Percentiles rank a stretch among this genome's conserved stretches.
Evolutionary conservation across 2,329 filamentous ascomycete genomes (phyloP).

Genomic region (Lizonia empirigonia): DNA sequence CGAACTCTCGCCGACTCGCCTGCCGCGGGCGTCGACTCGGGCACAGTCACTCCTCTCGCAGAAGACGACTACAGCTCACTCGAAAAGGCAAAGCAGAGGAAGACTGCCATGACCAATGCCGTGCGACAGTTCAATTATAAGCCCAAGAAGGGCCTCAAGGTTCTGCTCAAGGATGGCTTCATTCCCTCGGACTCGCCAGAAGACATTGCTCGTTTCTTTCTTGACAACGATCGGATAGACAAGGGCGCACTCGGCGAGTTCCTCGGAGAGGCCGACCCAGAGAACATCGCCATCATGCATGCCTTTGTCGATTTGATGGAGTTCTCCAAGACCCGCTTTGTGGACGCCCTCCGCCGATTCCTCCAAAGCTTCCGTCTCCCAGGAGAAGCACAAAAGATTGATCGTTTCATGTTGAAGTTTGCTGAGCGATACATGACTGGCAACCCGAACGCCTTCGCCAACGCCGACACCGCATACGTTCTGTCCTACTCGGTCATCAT

Average conservation of each 20-base stretch:
- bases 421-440: constrained; percentile 93
- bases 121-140: constrained; percentile 97
- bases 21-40: constrained; percentile 58
- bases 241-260: constrained; percentile 94
- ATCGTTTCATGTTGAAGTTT: constrained; percentile 99
- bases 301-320: constrained; percentile 96
- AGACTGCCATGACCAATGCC: constrained; percentile 88
- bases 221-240: constrained; percentile 81
- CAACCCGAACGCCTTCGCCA: constrained; percentile 96
- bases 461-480: constrained; percentile 96
- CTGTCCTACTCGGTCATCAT: constrained; percentile 95
- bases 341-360: constrained; percentile 88
- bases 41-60: constrained; percentile 50
- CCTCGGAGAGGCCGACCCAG: constrained; percentile 87
- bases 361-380: constrained; percentile 93
- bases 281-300: constrained; percentile 98
- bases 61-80: constrained; percentile 93
- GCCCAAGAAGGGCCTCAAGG: constrained; percentile 89
- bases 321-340: constrained; percentile 87
- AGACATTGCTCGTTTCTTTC: constrained; percentile 83
- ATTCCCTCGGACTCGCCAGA: constrained; percentile 77
- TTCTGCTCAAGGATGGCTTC: constrained; percentile 82
- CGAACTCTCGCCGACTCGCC: constrained; percentile 66
- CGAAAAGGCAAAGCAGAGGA: constrained; percentile 92
- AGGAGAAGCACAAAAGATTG: constrained; percentile 97